Percentiles rank a stretch among this genome's conserved stretches.
Conservation (phyloP, 2,329 filamentous ascomycete genomes). For the Talaromyces sp. region DNA sequence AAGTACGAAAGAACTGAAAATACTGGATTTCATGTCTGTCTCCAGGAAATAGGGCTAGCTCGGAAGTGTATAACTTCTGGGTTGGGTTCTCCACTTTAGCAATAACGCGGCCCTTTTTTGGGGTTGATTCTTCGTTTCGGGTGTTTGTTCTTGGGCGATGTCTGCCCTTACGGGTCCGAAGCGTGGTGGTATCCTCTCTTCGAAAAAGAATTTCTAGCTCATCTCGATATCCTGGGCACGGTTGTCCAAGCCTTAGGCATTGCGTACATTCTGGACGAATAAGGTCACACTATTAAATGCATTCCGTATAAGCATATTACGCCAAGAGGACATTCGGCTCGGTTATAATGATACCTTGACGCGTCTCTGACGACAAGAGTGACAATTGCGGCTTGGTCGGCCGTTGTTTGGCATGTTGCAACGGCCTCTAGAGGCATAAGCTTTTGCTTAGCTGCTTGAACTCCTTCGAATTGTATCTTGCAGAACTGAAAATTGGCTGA, state of each 20-base stretch:
- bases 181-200: background rate
- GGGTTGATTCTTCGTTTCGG: no score
- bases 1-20: slow-evolving; percentile 1
- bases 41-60: background rate
- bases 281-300: slow-evolving; percentile 1
- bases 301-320: background rate
- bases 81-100: background rate
- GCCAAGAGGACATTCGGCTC: background rate
- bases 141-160: background rate
- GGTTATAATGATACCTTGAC: background rate
- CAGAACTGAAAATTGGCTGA: background rate
- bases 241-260: background rate
- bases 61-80: background rate
- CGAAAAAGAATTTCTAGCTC: slow-evolving; percentile 4
- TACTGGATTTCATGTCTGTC: background rate
- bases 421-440: background rate
- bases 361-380: background rate
- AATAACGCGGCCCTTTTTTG: background rate
- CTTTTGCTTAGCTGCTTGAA: background rate
- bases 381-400: background rate
- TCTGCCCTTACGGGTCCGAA: background rate
- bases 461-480: background rate
- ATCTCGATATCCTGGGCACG: slow-evolving; percentile 2
- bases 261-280: slow-evolving; percentile 2
- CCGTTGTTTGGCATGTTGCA: background rate